Base-by-base conservation (phyloP, 805 yeast species). In the Candida palmyrensis region DNA sequence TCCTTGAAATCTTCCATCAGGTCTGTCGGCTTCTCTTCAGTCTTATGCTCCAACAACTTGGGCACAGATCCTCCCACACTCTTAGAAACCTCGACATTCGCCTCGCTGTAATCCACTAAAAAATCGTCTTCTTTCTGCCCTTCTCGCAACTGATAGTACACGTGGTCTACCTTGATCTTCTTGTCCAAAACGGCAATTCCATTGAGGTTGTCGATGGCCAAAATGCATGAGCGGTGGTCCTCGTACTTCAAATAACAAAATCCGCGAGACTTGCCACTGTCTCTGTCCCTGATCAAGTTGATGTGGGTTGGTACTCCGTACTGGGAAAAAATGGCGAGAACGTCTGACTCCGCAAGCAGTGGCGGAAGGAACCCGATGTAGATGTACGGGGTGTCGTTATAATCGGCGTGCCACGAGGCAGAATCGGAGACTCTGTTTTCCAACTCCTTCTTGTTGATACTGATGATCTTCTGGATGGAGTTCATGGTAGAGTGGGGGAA, bases 331-430 rank as follows among this genome's bases (percentile, higher is more conserved):
- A 89, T 74, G 0, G 77, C 71, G 5, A 88, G 48, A 0, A 90
- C 55, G 51, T 90, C 97, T 30, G 78, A 77, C 50, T 87, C 96
- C 6, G 75, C 76, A 18, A 87, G 53, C 20, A 75, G 74, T 11
- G 49, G 57, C 7, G 87, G 79, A 8, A 90, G 53, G 3, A 80
- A 76, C 1, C 95, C 90, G n/a, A 90, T 77, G 48, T 66, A 83
- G 1, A 89, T 66, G 50, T 79, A 87, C 1, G 90, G 78, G 1
- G 90, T 73, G 42, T 87, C 89, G 16, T 61, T 62, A 49, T 79
- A 87, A 43, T 89, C 95, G 39, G 76, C 69, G 53, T 90, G 97
- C 97, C 97, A 90, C 5, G 96, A 87, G 1, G 82, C 85, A 3
- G 65, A 57, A 22, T 71, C 66, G 0, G 81, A 55, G 1, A 77